phyloP scores from a whole-genome alignment of 177 flowering plant species.

The Vitis hybrid region DNA sequence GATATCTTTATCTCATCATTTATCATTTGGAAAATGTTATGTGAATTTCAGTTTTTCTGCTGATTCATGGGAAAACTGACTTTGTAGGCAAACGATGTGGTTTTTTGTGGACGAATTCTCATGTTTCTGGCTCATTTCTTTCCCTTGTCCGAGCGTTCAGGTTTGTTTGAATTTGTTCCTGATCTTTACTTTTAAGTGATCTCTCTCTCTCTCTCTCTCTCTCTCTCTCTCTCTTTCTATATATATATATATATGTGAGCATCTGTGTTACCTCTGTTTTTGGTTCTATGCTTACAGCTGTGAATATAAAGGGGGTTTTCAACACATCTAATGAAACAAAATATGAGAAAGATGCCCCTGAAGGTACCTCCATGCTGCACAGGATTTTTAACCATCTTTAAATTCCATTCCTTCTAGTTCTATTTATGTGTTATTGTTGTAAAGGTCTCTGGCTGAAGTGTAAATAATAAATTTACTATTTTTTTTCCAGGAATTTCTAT shows the following conservation, averaged over 20 bases:
- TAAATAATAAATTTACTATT: background rate
- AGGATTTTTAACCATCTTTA: constrained; percentile 1
- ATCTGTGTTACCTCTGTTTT: constrained; percentile 6
- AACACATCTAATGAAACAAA: constrained; percentile 96
- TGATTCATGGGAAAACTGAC: constrained; percentile 3
- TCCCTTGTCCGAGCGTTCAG: constrained; percentile 98
- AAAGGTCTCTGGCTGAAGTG: background rate
- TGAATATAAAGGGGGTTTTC: constrained; percentile 97
- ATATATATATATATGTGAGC: background rate
- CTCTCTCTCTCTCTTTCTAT: too few species aligned
- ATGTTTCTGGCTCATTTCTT: constrained; percentile 98
- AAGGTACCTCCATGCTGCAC: constrained; percentile 41
- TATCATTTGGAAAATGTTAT: background rate
- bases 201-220: background rate
- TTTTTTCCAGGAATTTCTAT: constrained; percentile 65
- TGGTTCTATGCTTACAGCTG: constrained; percentile 53
- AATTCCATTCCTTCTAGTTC: background rate
- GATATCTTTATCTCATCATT: background rate
- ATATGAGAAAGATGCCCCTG: constrained; percentile 93
- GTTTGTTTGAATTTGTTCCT: constrained; percentile 26
- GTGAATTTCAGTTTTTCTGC: background rate
- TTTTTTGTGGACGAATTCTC: constrained; percentile 94
- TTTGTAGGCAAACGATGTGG: constrained; percentile 95
- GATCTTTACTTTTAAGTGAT: background rate
- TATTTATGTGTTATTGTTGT: background rate